phyloP scores from a whole-genome alignment of 139 green algal species.

The Limnomonas spitsbergensis region DNA sequence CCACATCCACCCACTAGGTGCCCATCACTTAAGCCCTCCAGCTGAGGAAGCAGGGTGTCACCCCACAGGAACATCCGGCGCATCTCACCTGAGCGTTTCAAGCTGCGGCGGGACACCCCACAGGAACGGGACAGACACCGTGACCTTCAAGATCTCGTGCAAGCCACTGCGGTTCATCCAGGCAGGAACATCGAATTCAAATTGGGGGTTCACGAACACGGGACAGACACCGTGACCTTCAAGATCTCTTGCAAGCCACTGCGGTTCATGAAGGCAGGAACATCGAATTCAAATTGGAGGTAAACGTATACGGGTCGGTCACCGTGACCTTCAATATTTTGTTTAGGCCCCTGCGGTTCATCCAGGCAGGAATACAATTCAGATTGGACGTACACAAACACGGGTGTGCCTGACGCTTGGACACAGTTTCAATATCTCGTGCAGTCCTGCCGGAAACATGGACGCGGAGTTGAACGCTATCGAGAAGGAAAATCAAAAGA shows the following conservation, averaged over 20 bases:
- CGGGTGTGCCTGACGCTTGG: slow-evolving; percentile 49
- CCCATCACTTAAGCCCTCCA: neutral
- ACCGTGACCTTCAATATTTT: slow-evolving; percentile 66
- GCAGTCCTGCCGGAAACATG: too few relatives aligned
- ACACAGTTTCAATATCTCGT: slow-evolving; percentile 62
- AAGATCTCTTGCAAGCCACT: slow-evolving; percentile 48
- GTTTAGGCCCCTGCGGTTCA: neutral
- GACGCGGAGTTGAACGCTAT: too few relatives aligned
- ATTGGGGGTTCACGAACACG: slow-evolving; percentile 73
- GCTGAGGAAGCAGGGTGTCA: neutral
- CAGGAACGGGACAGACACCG: slow-evolving; percentile 67
- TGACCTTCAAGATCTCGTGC: slow-evolving; percentile 63
- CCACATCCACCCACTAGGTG: neutral
- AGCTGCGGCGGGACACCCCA: slow-evolving; percentile 73
- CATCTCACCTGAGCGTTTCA: slow-evolving; percentile 55
- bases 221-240: slow-evolving; percentile 64
- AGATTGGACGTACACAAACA: neutral
- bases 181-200: neutral
- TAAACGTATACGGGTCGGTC: slow-evolving; percentile 15
- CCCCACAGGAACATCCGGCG: neutral
- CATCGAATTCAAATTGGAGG: neutral
- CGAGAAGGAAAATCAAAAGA: too few relatives aligned
- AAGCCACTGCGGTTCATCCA: neutral
- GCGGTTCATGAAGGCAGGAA: neutral
- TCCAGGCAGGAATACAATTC: neutral